These are phyloP conservation scores for Drechmeria coniospora DNA, from an alignment of 2,329 filamentous ascomycete species.

Conservation along the genomic window DNA sequence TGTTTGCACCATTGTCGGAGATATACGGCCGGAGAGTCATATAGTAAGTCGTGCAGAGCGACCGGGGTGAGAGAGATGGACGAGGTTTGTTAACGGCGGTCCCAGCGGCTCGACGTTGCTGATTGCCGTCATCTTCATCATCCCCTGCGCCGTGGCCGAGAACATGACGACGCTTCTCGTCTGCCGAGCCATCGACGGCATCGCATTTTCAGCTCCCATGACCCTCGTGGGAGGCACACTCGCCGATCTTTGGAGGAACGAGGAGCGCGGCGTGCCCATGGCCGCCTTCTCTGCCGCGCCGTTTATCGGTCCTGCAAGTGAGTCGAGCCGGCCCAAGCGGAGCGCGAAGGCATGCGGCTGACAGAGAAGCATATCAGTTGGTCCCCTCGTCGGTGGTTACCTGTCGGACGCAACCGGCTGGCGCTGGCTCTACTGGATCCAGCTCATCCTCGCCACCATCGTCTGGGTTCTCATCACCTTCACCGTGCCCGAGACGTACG, in stretches of 20 bases:
- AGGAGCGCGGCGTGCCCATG: conserved; percentile 78
- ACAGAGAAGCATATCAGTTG: conserved; percentile 23
- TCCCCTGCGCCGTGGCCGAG: conserved; percentile 61
- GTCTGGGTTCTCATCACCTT: conserved; percentile 68
- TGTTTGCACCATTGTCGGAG: conserved; percentile 65
- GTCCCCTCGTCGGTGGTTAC: conserved; percentile 64
- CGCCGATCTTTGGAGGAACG: conserved; percentile 70
- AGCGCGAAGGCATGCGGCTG: not conserved
- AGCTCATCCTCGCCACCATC: conserved; percentile 56
- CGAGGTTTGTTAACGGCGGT: too few species aligned
- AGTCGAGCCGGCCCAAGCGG: conserved; percentile 6
- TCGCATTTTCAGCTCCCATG: conserved; percentile 76
- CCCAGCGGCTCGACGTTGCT: conserved; percentile 45
- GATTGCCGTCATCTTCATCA: conserved; percentile 61
- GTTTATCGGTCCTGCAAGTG: conserved; percentile 62
- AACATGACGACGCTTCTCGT: conserved; percentile 66
- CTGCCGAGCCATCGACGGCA: conserved; percentile 63
- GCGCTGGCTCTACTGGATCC: conserved; percentile 81
- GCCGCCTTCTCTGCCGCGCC: conserved; percentile 71
- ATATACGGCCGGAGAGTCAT: conserved; percentile 57
- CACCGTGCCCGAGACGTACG: conserved; percentile 83
- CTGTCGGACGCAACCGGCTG: conserved; percentile 55
- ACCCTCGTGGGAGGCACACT: conserved; percentile 71
- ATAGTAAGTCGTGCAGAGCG: conserved; percentile 31
- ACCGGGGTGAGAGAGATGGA: not conserved